Conservation (phyloP, 768 basidiomycete genomes). For the Russula sp. region DNA sequence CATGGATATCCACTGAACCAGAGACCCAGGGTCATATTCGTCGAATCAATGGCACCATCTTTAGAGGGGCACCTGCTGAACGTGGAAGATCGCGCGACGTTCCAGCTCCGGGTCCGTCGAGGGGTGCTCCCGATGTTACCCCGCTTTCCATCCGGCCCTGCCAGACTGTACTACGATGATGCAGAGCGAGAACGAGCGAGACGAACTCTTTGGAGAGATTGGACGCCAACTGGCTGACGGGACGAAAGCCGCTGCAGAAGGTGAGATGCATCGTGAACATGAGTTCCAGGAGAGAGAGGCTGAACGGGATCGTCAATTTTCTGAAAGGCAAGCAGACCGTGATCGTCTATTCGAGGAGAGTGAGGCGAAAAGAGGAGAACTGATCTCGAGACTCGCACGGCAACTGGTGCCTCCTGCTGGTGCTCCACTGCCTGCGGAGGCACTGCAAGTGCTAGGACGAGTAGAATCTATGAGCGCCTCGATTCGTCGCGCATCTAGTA, state of each 20-base stretch:
- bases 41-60: not conserved
- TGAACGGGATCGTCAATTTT: conserved; percentile 43
- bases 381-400: conserved; percentile 26
- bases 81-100: not conserved
- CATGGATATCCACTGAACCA: not conserved
- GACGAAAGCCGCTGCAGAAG: conserved; percentile 43
- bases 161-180: conserved; percentile 34
- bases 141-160: conserved; percentile 24
- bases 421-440: conserved; percentile 1
- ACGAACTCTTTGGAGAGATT: conserved; percentile 50
- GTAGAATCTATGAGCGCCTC: conserved; percentile 31
- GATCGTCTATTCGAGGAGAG: conserved; percentile 38
- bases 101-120: not conserved
- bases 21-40: not conserved
- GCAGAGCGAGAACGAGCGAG: conserved; percentile 40
- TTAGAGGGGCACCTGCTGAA: not conserved
- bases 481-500: conserved; percentile 33
- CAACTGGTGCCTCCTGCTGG: not conserved
- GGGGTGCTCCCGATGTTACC: not conserved
- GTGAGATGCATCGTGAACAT: conserved; percentile 55
- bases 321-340: no score
- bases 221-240: conserved; percentile 44
- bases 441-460: conserved; percentile 23
- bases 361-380: conserved; percentile 46
- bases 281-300: conserved; percentile 62